Evolutionary conservation across 345 rosid species (phyloP).

Genomic region (Eucalyptus polyanthemos): DNA sequence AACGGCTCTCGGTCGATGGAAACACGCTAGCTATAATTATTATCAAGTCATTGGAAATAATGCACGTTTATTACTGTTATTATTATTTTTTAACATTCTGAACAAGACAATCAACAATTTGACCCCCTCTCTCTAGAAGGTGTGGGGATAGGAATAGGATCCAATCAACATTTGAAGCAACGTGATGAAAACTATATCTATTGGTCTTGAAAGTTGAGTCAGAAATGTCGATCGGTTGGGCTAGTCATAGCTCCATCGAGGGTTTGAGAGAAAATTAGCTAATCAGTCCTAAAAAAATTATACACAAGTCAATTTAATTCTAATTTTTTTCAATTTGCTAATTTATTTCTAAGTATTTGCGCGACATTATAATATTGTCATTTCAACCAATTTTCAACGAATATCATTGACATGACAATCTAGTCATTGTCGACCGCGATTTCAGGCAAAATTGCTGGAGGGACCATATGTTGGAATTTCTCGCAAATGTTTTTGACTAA

Average conservation of each 20-base stretch:
- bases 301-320: not conserved
- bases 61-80: not conserved
- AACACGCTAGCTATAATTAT: not conserved
- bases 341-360: not conserved
- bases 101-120: not conserved
- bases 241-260: not conserved
- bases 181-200: not conserved
- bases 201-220: not conserved
- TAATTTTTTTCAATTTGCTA: not conserved
- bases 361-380: not conserved
- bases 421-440: accelerated
- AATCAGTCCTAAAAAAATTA: not conserved
- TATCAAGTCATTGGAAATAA: not conserved
- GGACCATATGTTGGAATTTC: not conserved
- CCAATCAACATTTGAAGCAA: not conserved
- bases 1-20: not conserved
- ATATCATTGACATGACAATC: accelerated
- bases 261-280: not conserved
- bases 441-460: not conserved
- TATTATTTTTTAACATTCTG: not conserved
- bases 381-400: not conserved
- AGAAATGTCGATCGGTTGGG: not conserved
- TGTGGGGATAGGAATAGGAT: not conserved
- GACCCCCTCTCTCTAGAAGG: not conserved
- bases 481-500: accelerated